Evolutionary conservation across 1,284 basidiomycete species (phyloP), one percentile per base, ranked within the genome.

Genomic region (Cerrena zonata): DNA sequence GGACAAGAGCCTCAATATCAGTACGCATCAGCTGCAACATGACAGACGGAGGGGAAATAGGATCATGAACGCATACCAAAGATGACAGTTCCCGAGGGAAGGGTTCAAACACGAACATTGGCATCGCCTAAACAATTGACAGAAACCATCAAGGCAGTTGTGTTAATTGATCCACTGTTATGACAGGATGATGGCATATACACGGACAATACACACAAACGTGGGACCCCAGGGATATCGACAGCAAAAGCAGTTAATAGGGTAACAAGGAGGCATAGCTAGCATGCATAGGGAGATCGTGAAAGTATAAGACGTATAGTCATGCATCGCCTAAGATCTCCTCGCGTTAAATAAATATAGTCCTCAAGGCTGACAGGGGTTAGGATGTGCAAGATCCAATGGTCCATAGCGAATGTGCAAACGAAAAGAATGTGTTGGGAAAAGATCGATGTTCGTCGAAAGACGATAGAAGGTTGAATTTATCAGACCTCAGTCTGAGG

Each of bases 341-440:
- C 30, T 34, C 15, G 30, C 7, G 15, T 7, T 34, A 7, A 7
- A 34, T 34, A 34, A 34, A 7, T 7, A 34, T 34, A 34, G 30
- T 34, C 7, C 15, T 15, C 30, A 34, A 7, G 15, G 39, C 21
- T 5, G 41, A 22, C 22, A n/a, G 22, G 5, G 19, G 24, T 4
- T 22, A 42, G 34, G 53, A 26, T 42, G 44, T 43, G 27, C 24
- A 41, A 22, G 24, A 22, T 42, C 41, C 41, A 24, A 22, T 5
- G 52, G 44, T 46, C 49, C 53, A 51, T 52, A 56, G 53, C 48
- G 54, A 56, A 45, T 41, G 54, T 53, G 52, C 36, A 30, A 26
- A 47, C 40, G 53, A 56, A 53, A 42, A 42, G 41, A 42, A 23
- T 23, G 41, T 42, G 10, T 4, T 42, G 3, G 5, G 10, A 24